phyloP scores from a whole-genome alignment of 352 stramenopile genomes.

The Pythium biforme region DNA sequence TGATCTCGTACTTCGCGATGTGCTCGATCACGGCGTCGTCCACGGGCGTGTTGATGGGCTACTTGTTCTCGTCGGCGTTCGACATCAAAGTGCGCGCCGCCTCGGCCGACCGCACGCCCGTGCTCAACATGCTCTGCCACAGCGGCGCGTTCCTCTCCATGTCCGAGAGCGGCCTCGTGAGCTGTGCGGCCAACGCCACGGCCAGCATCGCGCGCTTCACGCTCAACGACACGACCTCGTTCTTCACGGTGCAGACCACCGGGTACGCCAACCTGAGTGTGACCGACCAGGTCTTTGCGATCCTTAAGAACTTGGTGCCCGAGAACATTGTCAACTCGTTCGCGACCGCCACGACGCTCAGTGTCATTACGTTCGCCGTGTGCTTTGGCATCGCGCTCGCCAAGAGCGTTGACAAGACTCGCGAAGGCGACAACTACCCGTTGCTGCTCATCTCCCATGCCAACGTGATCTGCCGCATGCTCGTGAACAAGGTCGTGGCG shows the following conservation, averaged over 20 bases:
- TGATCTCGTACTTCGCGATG: slow-evolving; percentile 44
- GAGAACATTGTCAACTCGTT: slow-evolving; percentile 69
- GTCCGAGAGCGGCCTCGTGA: slow-evolving; percentile 34
- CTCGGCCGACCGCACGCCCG: slow-evolving; percentile 4
- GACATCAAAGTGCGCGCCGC: slow-evolving; percentile 8
- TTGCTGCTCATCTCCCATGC: slow-evolving; percentile 62
- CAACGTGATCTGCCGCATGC: slow-evolving; percentile 64
- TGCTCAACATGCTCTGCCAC: slow-evolving; percentile 46
- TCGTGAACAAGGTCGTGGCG: slow-evolving; percentile 65
- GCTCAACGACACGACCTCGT: slow-evolving; percentile 53
- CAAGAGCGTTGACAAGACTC: slow-evolving; percentile 53
- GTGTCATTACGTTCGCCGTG: slow-evolving; percentile 73
- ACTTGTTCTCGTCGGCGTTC: slow-evolving; percentile 36
- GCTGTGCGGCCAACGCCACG: slow-evolving; percentile 35
- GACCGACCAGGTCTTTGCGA: slow-evolving; percentile 67
- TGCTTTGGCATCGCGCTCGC: slow-evolving; percentile 61
- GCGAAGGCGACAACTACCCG: slow-evolving; percentile 54
- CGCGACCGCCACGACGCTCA: slow-evolving; percentile 48
- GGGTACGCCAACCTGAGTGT: slow-evolving; percentile 49
- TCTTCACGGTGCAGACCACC: slow-evolving; percentile 37
- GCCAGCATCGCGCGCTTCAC: slow-evolving; percentile 40
- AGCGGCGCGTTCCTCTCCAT: slow-evolving; percentile 44
- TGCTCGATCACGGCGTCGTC: slow-evolving; percentile 49
- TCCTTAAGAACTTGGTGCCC: slow-evolving; percentile 59
- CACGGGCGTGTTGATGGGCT: slow-evolving; percentile 44